A percentile compares a stretch with the other conserved stretches of the same genome.
Conservation (phyloP, 2,329 filamentous ascomycete species). For the Pseudogymnoascus sp. region DNA sequence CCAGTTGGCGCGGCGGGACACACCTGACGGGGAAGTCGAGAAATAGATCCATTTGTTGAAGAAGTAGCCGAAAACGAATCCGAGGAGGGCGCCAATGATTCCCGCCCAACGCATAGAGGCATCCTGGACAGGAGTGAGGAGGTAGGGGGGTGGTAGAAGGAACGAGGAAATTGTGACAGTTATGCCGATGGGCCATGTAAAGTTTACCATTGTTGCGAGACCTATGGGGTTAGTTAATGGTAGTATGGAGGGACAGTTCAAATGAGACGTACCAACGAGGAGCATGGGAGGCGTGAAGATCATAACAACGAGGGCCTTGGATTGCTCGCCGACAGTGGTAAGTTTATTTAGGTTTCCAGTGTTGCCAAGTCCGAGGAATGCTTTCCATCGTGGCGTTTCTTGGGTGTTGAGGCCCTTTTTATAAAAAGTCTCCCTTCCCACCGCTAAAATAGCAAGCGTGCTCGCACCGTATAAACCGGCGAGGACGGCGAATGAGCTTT, state of each 20-base stretch:
- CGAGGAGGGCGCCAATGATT: slow-evolving; percentile 29
- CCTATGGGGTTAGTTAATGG: not conserved
- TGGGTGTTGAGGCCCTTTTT: slow-evolving; percentile 7
- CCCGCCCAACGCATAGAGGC: slow-evolving; percentile 33
- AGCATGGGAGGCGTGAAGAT: slow-evolving; percentile 29
- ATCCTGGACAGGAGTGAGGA: slow-evolving; percentile 30
- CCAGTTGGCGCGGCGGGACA: slow-evolving; percentile 23
- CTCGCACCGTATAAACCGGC: slow-evolving; percentile 32
- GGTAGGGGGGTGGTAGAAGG: slow-evolving; percentile 29
- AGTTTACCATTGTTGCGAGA: slow-evolving; percentile 31
- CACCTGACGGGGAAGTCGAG: not conserved
- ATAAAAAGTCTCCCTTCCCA: slow-evolving; percentile 32
- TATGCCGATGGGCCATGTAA: slow-evolving; percentile 35
- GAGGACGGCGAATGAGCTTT: slow-evolving; percentile 30
- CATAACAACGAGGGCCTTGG: slow-evolving; percentile 17
- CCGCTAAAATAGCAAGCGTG: slow-evolving; percentile 28
- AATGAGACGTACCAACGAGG: slow-evolving; percentile 20
- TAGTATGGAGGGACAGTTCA: not conserved
- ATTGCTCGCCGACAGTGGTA: slow-evolving; percentile 23
- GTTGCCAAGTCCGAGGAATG: slow-evolving; percentile 30
- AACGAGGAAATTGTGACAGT: slow-evolving; percentile 32
- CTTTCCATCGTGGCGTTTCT: slow-evolving; percentile 18
- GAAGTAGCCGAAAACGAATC: slow-evolving; percentile 30
- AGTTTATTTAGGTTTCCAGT: slow-evolving; percentile 24
- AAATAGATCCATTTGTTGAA: slow-evolving; percentile 31